phyloP scores from a whole-genome alignment of 192 early-diverging fungal genomes.

The Coemansia sp. region DNA sequence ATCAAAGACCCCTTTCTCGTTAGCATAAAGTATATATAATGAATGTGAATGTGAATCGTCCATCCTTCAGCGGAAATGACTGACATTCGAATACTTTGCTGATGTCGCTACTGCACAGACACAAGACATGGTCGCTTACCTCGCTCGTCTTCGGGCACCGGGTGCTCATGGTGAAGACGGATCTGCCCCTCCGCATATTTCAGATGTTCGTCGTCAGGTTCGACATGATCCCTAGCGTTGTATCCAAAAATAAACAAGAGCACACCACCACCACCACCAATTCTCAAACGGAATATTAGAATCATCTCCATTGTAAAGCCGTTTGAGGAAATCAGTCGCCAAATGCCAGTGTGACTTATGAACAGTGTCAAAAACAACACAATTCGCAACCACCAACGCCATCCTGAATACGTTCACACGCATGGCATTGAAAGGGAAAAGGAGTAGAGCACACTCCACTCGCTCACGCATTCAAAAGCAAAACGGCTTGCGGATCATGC shows the following conservation, averaged over 20 bases:
- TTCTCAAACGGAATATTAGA: neutral
- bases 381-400: no score
- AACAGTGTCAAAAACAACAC: neutral
- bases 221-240: slow-evolving; percentile 82
- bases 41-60: neutral
- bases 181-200: slow-evolving; percentile 74
- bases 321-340: neutral
- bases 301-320: neutral
- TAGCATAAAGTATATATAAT: neutral
- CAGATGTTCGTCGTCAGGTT: slow-evolving; percentile 84
- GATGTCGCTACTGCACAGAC: neutral
- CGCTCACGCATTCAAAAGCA: neutral
- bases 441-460: neutral
- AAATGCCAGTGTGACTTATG: neutral
- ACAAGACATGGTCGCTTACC: slow-evolving; percentile 20
- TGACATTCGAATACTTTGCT: no score
- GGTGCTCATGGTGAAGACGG: slow-evolving; percentile 65
- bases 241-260: neutral
- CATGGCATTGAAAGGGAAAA: slow-evolving; percentile 1
- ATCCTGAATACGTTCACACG: neutral
- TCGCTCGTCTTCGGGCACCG: slow-evolving; percentile 59
- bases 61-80: no score
- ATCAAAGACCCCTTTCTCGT: neutral
- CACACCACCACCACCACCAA: neutral
- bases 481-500: slow-evolving; percentile 1